Evolutionary conservation across 148 eudicot species (phyloP).

Genomic region (Rhododendron ferrugineum): DNA sequence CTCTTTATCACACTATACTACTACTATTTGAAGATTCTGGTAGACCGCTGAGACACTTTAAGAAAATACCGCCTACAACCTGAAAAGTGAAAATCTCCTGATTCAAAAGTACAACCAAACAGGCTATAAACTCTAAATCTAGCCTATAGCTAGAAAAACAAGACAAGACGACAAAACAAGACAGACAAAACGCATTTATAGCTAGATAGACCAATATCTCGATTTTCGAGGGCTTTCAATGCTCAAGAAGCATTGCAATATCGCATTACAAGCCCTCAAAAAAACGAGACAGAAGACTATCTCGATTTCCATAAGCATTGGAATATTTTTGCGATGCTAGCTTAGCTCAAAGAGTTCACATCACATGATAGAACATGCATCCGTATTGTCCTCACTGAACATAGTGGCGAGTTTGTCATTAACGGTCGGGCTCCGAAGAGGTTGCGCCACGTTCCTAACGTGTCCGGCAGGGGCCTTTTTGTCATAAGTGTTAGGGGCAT

Average conservation of each 20-base stretch:
- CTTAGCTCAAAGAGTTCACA: conserved; percentile 22
- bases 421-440: conserved; percentile 24
- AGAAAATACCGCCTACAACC: too few species aligned
- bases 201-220: not conserved
- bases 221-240: not conserved
- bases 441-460: conserved; percentile 40
- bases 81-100: not conserved
- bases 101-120: not conserved
- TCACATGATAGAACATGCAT: conserved; percentile 54
- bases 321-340: too few species aligned
- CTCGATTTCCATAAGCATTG: not conserved
- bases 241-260: not conserved
- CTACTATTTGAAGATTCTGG: too few species aligned
- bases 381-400: conserved; percentile 52
- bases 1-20: too few species aligned
- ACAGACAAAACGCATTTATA: not conserved
- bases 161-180: too few species aligned
- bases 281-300: not conserved
- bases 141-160: not conserved
- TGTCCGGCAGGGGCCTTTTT: conserved; percentile 49
- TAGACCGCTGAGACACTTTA: too few species aligned
- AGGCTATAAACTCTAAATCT: not conserved
- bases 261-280: not conserved
- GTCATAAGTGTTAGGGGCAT: conserved; percentile 46
- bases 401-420: conserved; percentile 23